phyloP scores from a whole-genome alignment of 441 rosid species.

The Eruca vesicaria region DNA sequence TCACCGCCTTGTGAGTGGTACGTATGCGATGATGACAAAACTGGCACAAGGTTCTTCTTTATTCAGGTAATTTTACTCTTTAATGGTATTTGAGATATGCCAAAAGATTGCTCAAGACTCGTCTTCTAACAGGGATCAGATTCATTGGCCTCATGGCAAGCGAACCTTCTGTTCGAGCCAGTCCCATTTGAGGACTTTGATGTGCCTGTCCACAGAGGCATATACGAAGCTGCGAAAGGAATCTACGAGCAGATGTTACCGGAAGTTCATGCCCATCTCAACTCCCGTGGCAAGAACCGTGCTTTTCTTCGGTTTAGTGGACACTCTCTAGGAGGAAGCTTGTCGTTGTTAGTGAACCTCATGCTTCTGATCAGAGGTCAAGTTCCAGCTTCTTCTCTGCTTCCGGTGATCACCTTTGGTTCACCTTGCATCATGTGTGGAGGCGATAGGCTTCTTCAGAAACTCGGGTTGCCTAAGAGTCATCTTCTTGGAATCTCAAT shows the following conservation, averaged over 20 bases:
- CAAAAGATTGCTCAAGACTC: neutral
- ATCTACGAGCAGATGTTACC: slow-evolving; percentile 85
- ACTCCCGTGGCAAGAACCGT: slow-evolving; percentile 48
- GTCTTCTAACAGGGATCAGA: slow-evolving; percentile 72
- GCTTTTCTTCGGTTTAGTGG: slow-evolving; percentile 83
- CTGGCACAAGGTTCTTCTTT: slow-evolving; percentile 74
- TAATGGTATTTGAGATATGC: neutral
- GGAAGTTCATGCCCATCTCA: slow-evolving; percentile 66
- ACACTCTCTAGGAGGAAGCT: slow-evolving; percentile 92
- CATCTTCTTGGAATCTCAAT: slow-evolving; percentile 68
- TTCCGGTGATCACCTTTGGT: slow-evolving; percentile 87
- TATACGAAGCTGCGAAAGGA: slow-evolving; percentile 93
- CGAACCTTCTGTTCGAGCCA: slow-evolving; percentile 94
- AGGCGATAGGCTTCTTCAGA: slow-evolving; percentile 66
- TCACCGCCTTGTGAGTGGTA: slow-evolving; percentile 96
- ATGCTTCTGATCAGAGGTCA: slow-evolving; percentile 79
- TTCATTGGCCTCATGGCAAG: slow-evolving; percentile 93
- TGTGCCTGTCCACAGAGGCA: slow-evolving; percentile 80
- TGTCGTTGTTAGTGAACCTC: slow-evolving; percentile 74
- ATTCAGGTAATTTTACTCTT: slow-evolving; percentile 63
- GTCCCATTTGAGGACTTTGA: slow-evolving; percentile 80
- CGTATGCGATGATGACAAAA: slow-evolving; percentile 79
- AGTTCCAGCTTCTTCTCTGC: slow-evolving; percentile 67
- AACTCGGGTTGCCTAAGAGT: slow-evolving; percentile 69
- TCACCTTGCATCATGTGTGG: slow-evolving; percentile 92